phyloP scores from a whole-genome alignment of 179 eudicot species.

The Carnegiea gigantea region DNA sequence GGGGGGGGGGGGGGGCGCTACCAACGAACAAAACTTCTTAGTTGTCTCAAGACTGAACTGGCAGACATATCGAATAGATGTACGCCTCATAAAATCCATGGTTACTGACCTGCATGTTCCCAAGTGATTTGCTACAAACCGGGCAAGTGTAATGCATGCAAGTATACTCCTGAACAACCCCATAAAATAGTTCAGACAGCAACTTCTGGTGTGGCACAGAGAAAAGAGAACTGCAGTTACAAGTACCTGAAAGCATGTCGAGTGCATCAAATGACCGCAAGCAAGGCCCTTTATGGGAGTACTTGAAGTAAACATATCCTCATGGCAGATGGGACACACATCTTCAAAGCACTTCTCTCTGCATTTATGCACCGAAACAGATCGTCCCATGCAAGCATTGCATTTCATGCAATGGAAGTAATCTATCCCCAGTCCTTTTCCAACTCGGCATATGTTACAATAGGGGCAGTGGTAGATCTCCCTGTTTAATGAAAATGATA shows the following conservation, averaged over 20 bases:
- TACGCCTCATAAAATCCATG: background rate
- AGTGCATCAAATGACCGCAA: conserved; percentile 98
- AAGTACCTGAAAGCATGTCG: conserved; percentile 86
- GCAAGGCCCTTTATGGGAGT: conserved; percentile 76
- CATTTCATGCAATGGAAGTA: conserved; percentile 96
- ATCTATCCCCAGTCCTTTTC: conserved; percentile 91
- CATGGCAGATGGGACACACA: conserved; percentile 95
- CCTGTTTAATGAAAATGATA: conserved; percentile 47
- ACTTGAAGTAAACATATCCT: conserved; percentile 79
- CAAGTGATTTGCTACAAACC: conserved; percentile 96
- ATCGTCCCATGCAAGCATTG: conserved; percentile 88
- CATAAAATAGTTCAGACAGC: conserved; percentile 23
- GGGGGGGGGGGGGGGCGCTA: too few species aligned
- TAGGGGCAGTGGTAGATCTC: conserved; percentile 94
- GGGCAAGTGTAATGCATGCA: conserved; percentile 76
- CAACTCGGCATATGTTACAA: conserved; percentile 93
- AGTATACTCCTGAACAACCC: conserved; percentile 67
- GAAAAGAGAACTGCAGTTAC: background rate
- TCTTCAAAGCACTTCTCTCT: conserved; percentile 84
- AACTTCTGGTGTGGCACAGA: background rate
- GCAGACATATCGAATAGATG: too few species aligned
- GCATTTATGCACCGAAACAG: conserved; percentile 67
- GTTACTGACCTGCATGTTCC: conserved; percentile 87
- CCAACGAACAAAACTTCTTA: too few species aligned
- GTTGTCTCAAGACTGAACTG: too few species aligned